Conservation (phyloP, 2,329 filamentous ascomycete species). For the Cadophora malorum region DNA sequence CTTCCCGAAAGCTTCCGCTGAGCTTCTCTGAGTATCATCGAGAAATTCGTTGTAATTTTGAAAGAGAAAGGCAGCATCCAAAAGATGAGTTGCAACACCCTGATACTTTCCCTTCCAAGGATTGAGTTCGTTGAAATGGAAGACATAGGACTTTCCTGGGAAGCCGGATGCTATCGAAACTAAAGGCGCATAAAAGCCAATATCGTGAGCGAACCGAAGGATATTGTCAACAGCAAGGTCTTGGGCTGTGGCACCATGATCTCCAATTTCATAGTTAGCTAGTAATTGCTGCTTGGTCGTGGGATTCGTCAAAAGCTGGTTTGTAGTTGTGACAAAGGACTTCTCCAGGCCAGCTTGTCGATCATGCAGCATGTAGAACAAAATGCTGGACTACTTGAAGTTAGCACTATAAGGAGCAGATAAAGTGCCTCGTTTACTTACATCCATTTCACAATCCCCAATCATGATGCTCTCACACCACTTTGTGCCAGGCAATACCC, state of each 20-base stretch:
- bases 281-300: neutral
- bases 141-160: neutral
- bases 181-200: conserved; percentile 3
- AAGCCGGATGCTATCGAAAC: conserved; percentile 4
- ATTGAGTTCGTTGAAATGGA: neutral
- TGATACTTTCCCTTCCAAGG: neutral
- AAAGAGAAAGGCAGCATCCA: neutral
- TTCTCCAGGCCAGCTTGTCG: neutral
- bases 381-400: neutral
- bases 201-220: conserved; percentile 13
- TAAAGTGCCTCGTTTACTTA: neutral
- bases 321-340: neutral
- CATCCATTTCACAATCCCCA: conserved; percentile 13
- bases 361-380: conserved; percentile 13
- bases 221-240: neutral
- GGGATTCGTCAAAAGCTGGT: neutral
- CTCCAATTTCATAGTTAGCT: neutral
- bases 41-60: neutral
- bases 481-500: neutral
- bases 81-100: neutral
- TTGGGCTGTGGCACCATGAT: neutral
- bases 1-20: neutral
- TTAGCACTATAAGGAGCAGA: neutral
- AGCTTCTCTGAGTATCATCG: neutral
- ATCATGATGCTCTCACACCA: conserved; percentile 13